These are phyloP conservation scores for Clavariopsis aquatica DNA, from an alignment of 495 filamentous ascomycete genomes.

Conservation along the genomic window DNA sequence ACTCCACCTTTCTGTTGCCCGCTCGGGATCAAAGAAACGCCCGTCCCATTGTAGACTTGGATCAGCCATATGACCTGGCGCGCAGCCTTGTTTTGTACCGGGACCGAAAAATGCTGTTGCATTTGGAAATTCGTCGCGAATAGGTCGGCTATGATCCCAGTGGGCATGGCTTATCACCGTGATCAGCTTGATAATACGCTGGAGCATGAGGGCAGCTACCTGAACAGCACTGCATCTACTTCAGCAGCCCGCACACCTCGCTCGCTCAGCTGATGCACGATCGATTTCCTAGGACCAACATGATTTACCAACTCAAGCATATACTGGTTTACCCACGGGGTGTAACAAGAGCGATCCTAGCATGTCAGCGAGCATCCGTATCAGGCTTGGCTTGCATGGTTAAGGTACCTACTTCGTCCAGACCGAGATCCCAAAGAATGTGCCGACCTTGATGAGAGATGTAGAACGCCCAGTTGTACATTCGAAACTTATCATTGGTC, in stretches of 20 bases:
- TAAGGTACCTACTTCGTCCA: constrained; percentile 26
- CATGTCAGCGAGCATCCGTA: not conserved
- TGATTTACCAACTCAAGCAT: constrained; percentile 28
- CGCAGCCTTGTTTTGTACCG: constrained; percentile 27
- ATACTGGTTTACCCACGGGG: constrained; percentile 33
- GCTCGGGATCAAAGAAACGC: constrained; percentile 32
- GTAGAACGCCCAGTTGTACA: constrained; percentile 38
- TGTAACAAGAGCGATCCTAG: constrained; percentile 34
- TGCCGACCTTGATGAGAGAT: constrained; percentile 31
- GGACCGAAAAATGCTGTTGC: constrained; percentile 32
- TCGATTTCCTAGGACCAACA: constrained; percentile 30
- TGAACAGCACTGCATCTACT: constrained; percentile 34
- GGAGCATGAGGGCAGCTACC: constrained; percentile 6
- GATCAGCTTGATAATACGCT: not conserved
- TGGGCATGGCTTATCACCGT: constrained; percentile 27
- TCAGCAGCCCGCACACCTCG: constrained; percentile 16
- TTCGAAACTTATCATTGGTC: constrained; percentile 20
- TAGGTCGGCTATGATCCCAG: constrained; percentile 37
- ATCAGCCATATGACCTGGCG: constrained; percentile 31
- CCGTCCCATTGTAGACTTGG: constrained; percentile 33
- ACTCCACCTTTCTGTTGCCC: constrained; percentile 29
- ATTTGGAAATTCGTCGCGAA: constrained; percentile 33
- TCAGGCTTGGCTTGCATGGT: not conserved
- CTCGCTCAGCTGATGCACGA: constrained; percentile 25
- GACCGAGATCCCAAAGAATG: constrained; percentile 34